Percentiles rank a stretch among this genome's conserved stretches.
Conservation (phyloP, 2,329 filamentous ascomycete genomes). For the Rugonectria rugulosa region DNA sequence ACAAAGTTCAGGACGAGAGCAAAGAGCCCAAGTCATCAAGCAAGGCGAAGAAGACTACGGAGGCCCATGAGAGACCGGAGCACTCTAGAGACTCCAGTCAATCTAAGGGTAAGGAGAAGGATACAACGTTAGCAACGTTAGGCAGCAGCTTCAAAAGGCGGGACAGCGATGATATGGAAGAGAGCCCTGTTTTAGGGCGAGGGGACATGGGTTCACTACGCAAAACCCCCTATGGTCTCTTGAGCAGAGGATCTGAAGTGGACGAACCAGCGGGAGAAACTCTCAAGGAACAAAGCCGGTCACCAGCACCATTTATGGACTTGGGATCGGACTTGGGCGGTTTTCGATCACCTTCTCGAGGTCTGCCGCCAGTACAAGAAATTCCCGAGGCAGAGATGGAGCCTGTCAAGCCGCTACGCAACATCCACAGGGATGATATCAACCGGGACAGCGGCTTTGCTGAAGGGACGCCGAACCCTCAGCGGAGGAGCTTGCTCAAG, state of each 20-base stretch:
- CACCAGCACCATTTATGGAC: conserved; percentile 30
- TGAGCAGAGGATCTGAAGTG: conserved; percentile 42
- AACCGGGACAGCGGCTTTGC: conserved; percentile 47
- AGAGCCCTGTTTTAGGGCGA: conserved; percentile 50
- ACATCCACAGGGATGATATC: conserved; percentile 35
- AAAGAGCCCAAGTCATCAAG: conserved; percentile 7
- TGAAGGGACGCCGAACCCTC: conserved; percentile 50
- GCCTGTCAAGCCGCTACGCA: conserved; percentile 20
- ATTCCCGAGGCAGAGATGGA: conserved; percentile 54
- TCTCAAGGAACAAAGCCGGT: conserved; percentile 42
- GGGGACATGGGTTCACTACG: conserved; percentile 31
- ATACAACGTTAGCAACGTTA: conserved; percentile 13
- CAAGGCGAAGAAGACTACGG: neutral
- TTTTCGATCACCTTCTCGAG: conserved; percentile 52
- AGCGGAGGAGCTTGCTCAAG: conserved; percentile 44
- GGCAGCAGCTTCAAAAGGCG: conserved; percentile 30
- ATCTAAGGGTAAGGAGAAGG: conserved; percentile 16
- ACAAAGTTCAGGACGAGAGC: conserved; percentile 2
- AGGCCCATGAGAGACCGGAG: conserved; percentile 1
- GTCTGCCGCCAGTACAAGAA: conserved; percentile 62
- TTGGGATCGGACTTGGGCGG: conserved; percentile 44
- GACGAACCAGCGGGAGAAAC: conserved; percentile 41
- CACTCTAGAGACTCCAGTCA: neutral
- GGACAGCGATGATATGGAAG: conserved; percentile 40
- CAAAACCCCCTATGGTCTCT: conserved; percentile 35